Evolutionary conservation across 371 early-diverging fungal genomes (phyloP), one percentile per base, ranked within the genome.

Genomic region (Lichtheimia corymbifera): DNA sequence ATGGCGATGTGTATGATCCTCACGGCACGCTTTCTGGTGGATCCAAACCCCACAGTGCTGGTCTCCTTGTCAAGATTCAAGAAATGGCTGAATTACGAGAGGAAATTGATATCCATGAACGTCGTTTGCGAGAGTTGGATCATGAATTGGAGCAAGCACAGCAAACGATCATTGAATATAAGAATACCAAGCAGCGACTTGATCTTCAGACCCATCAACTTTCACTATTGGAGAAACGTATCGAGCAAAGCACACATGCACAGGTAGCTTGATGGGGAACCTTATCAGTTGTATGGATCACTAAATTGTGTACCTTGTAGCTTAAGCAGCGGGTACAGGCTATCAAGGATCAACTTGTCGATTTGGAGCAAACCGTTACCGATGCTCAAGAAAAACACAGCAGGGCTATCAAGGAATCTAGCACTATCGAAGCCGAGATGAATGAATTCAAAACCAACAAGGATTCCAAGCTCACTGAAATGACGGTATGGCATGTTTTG

Each of bases 1-100:
- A 99, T 53, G 99, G 99, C 28, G 99, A 98, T 76, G 85, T 98
- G 5, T 99, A 99, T 78, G 99, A 99, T 66, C 99, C 99, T 2
- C 87, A 90, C 40, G 99, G 99, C 42, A 95, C 96, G 0, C 78
- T 99, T 20, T 93, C 96, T 11, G 99, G 99, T 61, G 99, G 99
- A 5, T 91, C 97, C 22, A 87, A 85, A 62, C 87, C 94, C 3
- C 71, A 75, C 17, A 87, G 90, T 2, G 74, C 86, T 0, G 95
- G 94, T n/a, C 77, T 93, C 18, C 83, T 97, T 9, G 64, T 84
- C 1, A 87, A 90, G 53, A 56, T 95, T 15, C 88, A 91, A 56
- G 76, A 82, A 47, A 63, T 94, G 43, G 85, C 85, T 28, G 80
- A 79, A 9, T 73, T 90, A 12, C 82, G 81, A 43, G 53, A 67